Evolutionary conservation across 768 basidiomycete genomes (phyloP), one percentile per base, ranked within the genome.

Genomic region (Trametes elegans): DNA sequence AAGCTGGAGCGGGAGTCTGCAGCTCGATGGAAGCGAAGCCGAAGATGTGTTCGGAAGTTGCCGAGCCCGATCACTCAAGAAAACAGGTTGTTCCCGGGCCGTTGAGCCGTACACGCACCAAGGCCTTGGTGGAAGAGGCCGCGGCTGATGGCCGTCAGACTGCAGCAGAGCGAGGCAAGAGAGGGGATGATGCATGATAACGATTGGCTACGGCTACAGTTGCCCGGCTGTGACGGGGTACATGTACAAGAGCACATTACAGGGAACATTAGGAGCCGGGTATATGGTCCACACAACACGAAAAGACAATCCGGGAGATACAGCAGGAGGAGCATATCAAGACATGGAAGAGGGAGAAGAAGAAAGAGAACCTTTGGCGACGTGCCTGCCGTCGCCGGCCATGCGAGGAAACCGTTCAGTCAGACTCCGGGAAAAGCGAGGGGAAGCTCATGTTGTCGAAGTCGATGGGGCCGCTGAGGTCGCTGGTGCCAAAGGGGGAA

Each of bases 171-270:
- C n/a, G 13, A 35, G 8, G 10, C 7, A 43, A 28, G 7, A 31
- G 11, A 39, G n/a, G 28, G 10, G 29, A 26, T 26, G 13, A 27
- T 35, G 13, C 34, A 35, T n/a, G n/a, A 35, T n/a, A 35, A 35
- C 34, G n/a, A 36, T 48, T 31, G 29, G 23, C 51, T 53, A 49
- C 43, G 46, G 54, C 40, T 55, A 55, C 54, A 55, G 46, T 48
- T 35, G 36, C 36, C 38, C 26, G 16, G 27, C 23, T 27, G 34
- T 39, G 45, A 19, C n/a, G n/a, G 42, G 28, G 26, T 40, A 43
- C 43, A 55, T 55, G 54, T 55, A 55, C 54, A 55, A 29, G 40
- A 47, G 36, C 21, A 11, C n/a, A 55, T 55, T 55, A 55, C 10
- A n/a, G 36, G 28, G 28, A 32, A 43, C 50, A 35, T 44, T 23